These are phyloP conservation scores for Amanita brunnescens DNA, from an alignment of 768 basidiomycete species.

Conservation along the genomic window DNA sequence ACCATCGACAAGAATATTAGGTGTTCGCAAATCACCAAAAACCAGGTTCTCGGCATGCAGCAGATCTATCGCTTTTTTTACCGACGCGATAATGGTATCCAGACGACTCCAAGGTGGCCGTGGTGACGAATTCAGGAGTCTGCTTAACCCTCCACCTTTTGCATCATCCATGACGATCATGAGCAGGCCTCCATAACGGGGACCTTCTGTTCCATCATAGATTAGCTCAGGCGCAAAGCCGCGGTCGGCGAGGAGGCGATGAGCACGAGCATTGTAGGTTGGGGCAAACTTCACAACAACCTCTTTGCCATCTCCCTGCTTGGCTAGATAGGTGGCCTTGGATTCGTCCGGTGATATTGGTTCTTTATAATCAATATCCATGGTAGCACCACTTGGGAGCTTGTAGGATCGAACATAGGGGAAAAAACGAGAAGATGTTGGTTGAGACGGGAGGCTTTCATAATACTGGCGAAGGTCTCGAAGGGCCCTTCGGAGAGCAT, in stretches of 20 bases:
- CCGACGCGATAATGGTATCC: background rate
- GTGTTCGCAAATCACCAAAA: slow-evolving; percentile 13
- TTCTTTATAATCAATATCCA: background rate
- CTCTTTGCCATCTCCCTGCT: background rate
- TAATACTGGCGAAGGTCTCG: slow-evolving; percentile 7
- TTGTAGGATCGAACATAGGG: slow-evolving; percentile 5
- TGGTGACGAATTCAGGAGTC: background rate
- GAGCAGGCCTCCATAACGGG: background rate
- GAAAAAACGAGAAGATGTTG: background rate
- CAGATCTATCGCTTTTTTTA: slow-evolving; percentile 4
- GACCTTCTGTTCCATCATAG: slow-evolving; percentile 6
- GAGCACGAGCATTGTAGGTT: slow-evolving; percentile 9
- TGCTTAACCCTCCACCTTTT: slow-evolving; percentile 6
- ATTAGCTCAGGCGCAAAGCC: slow-evolving; percentile 9
- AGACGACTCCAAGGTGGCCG: background rate
- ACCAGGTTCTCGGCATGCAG: slow-evolving; percentile 11
- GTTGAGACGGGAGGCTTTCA: background rate
- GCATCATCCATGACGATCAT: slow-evolving; percentile 14
- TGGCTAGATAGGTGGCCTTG: slow-evolving; percentile 1
- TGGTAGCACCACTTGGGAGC: background rate
- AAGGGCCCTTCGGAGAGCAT: slow-evolving; percentile 6
- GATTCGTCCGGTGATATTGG: background rate
- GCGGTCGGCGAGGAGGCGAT: slow-evolving; percentile 8
- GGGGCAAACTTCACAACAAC: slow-evolving; percentile 11
- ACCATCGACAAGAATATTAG: slow-evolving; percentile 12